Evolutionary conservation across 2,329 filamentous ascomycete genomes (phyloP).

Genomic region (Trichothecium roseum): DNA sequence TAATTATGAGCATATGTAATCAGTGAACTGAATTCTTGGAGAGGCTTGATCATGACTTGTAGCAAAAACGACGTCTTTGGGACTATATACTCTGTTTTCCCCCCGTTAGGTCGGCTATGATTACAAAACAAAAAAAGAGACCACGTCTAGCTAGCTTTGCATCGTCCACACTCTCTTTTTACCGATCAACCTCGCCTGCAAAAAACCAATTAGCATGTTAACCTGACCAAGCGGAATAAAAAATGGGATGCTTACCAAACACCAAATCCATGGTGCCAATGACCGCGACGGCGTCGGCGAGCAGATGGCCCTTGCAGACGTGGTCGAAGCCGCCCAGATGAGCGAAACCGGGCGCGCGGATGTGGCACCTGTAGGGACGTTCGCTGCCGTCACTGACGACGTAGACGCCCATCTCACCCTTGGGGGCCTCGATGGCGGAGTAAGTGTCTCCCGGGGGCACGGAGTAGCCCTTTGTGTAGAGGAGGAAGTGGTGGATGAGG

Average conservation of each 20-base stretch:
- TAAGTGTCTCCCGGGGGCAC: slow-evolving; percentile 98
- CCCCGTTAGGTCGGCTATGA: slow-evolving; percentile 24
- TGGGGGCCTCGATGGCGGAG: slow-evolving; percentile 96
- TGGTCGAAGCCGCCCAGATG: slow-evolving; percentile 94
- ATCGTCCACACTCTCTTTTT: slow-evolving; percentile 17
- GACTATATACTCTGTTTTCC: slow-evolving; percentile 26
- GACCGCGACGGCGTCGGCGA: slow-evolving; percentile 93
- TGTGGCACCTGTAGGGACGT: slow-evolving; percentile 94
- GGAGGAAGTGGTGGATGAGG: slow-evolving; percentile 95
- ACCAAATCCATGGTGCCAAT: slow-evolving; percentile 86
- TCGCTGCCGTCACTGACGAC: slow-evolving; percentile 93
- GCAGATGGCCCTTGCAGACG: slow-evolving; percentile 78
- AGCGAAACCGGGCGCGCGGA: slow-evolving; percentile 91
- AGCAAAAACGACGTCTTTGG: slow-evolving; percentile 15
- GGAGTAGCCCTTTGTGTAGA: slow-evolving; percentile 97
- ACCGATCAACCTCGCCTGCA: slow-evolving; percentile 52
- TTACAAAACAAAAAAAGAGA: slow-evolving; percentile 27
- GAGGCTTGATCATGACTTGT: neutral
- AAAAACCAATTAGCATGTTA: slow-evolving; percentile 20
- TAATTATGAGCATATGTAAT: neutral
- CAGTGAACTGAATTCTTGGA: neutral
- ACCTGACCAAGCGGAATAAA: neutral
- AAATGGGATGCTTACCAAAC: slow-evolving; percentile 61
- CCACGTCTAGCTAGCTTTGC: slow-evolving; percentile 19
- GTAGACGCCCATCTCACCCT: slow-evolving; percentile 99